Base-by-base conservation (phyloP, 306 rosid species). In the Ormosia semicastrata region DNA sequence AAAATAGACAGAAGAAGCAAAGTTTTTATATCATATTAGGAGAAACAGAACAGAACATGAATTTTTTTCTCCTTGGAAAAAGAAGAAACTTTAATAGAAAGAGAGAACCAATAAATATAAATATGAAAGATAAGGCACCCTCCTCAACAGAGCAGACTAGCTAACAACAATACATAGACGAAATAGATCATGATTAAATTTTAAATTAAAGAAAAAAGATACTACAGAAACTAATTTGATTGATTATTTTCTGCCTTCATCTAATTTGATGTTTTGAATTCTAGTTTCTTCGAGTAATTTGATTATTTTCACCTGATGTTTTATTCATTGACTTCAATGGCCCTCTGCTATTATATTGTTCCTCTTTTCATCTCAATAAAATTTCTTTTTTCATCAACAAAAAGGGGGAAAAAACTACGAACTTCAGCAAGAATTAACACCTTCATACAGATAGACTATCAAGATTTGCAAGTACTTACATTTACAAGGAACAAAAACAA, bases 401-500 rank as follows among this genome's bases (percentile, higher is more conserved):
- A 7, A 49, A 13, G 15, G 17, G 4, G 46, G 15, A 12, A 11
- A 17, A 34, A 33, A 62, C 7, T 18, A 80, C 36, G 14, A 54
- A 65, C 14, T 33, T 71, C 29, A 60, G 14, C 81, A 82, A 66
- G 75, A 79, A 65, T 58, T 34, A 47, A 52, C 34, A 66, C 37
- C 14, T 75, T 13, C 53, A 37, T 74, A 66, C 60, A 68, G 44
- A 68, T 70, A 66, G 13, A 75, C 24, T 37, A 50, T 49, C 10
- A 56, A 79, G 76, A 69, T 36, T 80, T 39, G 32, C 52, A 52
- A 69, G 39, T 67, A 91, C 97, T 89, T 89, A 95, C 98, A 87
- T 87, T 91, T 70, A 90, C 79, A 76, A 95, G 98, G 85, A 93
- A 91, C 83, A 86, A 58, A 86, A 93, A 95, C 74, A 95, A 80